A percentile compares a stretch with the other conserved stretches of the same genome.
Conservation (phyloP, 768 basidiomycete genomes). For the Pholiota conissans region DNA sequence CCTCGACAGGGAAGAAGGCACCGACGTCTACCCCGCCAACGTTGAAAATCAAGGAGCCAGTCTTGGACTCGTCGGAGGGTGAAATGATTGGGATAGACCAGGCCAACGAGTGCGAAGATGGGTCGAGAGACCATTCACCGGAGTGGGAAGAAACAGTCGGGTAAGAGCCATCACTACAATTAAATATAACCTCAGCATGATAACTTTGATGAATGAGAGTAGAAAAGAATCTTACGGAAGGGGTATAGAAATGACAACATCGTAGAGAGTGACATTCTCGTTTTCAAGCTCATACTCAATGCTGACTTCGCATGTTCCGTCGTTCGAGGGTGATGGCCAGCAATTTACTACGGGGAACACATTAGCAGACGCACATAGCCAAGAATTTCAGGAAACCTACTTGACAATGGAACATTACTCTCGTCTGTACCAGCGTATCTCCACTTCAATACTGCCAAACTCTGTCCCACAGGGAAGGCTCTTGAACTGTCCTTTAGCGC, state of each 20-base stretch:
- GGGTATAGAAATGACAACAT: constrained; percentile 88
- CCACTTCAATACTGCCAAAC: constrained; percentile 91
- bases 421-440: constrained; percentile 89
- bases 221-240: constrained; percentile 76
- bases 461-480: constrained; percentile 86
- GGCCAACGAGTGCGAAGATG: constrained; percentile 75
- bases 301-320: constrained; percentile 92
- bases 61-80: constrained; percentile 54
- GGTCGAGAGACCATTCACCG: constrained; percentile 83
- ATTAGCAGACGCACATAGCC: neutral
- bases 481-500: constrained; percentile 82
- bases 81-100: constrained; percentile 81
- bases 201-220: neutral
- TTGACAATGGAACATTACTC: constrained; percentile 85
- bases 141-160: constrained; percentile 78
- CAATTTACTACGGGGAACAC: constrained; percentile 70
- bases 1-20: constrained; percentile 90
- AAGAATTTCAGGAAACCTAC: constrained; percentile 45
- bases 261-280: constrained; percentile 73
- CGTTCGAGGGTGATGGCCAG: constrained; percentile 92
- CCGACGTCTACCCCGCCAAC: constrained; percentile 81
- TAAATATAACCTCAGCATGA: neutral
- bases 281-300: constrained; percentile 98
- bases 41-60: constrained; percentile 90
- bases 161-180: constrained; percentile 70